Conservation (phyloP, 371 early-diverging fungal genomes). For the Mortierella sp. region DNA sequence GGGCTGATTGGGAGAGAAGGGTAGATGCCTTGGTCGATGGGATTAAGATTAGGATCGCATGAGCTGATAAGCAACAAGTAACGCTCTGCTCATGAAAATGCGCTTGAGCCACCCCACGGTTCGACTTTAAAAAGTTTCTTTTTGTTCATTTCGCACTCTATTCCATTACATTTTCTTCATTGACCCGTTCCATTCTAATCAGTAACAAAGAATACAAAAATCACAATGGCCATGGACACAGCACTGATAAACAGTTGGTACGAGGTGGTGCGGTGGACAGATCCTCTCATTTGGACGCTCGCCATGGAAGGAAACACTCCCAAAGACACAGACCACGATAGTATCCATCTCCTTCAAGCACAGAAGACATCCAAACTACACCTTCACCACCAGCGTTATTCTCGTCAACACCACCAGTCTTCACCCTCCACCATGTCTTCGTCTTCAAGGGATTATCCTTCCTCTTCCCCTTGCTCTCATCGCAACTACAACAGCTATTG, state of each 20-base stretch:
- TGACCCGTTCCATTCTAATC: conserved; percentile 1
- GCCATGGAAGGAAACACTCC: conserved; percentile 27
- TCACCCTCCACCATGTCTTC: background rate
- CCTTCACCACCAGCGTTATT: background rate
- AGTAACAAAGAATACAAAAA: background rate
- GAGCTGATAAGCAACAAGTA: background rate
- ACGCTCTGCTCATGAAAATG: background rate
- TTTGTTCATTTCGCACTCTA: background rate
- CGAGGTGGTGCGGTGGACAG: conserved; percentile 40
- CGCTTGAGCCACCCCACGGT: conserved; percentile 11
- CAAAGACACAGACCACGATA: background rate
- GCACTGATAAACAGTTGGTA: conserved; percentile 47
- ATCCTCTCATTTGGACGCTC: conserved; percentile 50
- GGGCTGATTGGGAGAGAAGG: conserved; percentile 1
- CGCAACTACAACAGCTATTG: conserved; percentile 13
- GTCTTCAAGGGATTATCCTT: background rate
- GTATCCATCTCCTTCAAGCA: background rate
- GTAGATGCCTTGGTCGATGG: conserved; percentile 17
- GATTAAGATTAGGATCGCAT: conserved; percentile 9
- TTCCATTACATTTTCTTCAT: background rate
- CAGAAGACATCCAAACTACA: background rate
- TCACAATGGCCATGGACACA: conserved; percentile 24
- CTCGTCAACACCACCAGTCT: background rate
- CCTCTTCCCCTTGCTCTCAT: background rate
- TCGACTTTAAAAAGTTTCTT: background rate